phyloP scores from a whole-genome alignment of 2,329 filamentous ascomycete species.

The Ceratocystis diversiconidia region DNA sequence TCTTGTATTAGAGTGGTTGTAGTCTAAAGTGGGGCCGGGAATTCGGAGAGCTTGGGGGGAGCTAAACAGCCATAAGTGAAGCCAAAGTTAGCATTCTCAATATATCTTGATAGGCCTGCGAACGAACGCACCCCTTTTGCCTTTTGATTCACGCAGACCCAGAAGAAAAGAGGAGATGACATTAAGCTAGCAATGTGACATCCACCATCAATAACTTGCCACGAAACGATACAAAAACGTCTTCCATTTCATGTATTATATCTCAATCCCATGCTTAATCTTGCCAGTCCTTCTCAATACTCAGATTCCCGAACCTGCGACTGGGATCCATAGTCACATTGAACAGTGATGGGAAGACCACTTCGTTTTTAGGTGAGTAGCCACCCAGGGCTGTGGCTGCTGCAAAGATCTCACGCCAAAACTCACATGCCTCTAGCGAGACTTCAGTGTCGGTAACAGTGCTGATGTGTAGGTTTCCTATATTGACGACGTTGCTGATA shows the following conservation, averaged over 20 bases:
- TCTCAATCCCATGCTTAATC: neutral
- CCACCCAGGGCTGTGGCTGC: constrained; percentile 24
- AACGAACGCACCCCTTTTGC: no score
- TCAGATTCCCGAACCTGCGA: neutral
- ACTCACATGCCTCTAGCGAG: constrained; percentile 24
- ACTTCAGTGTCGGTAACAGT: constrained; percentile 24
- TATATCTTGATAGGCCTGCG: no score
- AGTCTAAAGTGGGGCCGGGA: neutral
- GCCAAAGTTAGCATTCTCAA: neutral
- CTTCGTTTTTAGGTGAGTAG: constrained; percentile 21
- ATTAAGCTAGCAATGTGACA: no score
- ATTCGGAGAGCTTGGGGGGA: neutral
- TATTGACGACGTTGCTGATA: constrained; percentile 25
- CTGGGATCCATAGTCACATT: constrained; percentile 12
- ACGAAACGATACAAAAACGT: no score
- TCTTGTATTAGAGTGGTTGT: neutral
- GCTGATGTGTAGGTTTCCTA: constrained; percentile 25
- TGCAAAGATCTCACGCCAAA: constrained; percentile 23
- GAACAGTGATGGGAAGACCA: constrained; percentile 5
- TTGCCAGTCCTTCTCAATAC: neutral
- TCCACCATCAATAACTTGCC: no score
- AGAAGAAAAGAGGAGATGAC: no score
- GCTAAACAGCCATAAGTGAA: neutral
- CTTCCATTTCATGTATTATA: no score
- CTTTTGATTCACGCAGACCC: no score